These are phyloP conservation scores for Staphylotrichum tortipilum DNA, from an alignment of 495 filamentous ascomycete species.

Conservation along the genomic window DNA sequence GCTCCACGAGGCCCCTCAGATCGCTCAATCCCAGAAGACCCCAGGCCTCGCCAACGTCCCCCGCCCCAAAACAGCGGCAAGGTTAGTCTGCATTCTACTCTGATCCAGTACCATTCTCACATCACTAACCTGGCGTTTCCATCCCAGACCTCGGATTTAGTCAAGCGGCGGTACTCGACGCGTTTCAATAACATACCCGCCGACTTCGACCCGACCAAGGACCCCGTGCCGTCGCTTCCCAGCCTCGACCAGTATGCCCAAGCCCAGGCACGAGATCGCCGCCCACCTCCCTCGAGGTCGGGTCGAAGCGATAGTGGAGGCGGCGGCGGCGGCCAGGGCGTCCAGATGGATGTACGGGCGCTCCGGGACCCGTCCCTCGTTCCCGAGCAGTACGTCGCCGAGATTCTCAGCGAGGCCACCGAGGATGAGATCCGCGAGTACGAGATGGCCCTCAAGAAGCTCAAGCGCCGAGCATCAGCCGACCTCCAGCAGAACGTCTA, in stretches of 20 bases:
- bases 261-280: constrained; percentile 42
- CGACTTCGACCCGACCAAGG: constrained; percentile 55
- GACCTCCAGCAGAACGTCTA: constrained; percentile 95
- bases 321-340: constrained; percentile 21
- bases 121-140: not conserved
- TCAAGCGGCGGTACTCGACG: constrained; percentile 89
- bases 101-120: not conserved
- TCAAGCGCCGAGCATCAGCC: constrained; percentile 73
- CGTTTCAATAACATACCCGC: constrained; percentile 67
- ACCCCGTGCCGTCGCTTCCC: constrained; percentile 59
- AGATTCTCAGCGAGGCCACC: constrained; percentile 79
- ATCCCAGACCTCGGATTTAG: constrained; percentile 83
- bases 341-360: constrained; percentile 57
- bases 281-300: constrained; percentile 38
- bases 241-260: constrained; percentile 43
- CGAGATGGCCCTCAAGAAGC: constrained; percentile 62
- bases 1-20: constrained; percentile 26
- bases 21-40: constrained; percentile 24
- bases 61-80: constrained; percentile 36
- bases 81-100: constrained; percentile 13
- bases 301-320: constrained; percentile 30
- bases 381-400: constrained; percentile 68
- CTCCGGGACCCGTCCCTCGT: constrained; percentile 73
- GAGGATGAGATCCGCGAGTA: constrained; percentile 87
- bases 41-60: constrained; percentile 33